phyloP scores from a whole-genome alignment of 164 flowering plant genomes.

The Chimonanthus praecox region DNA sequence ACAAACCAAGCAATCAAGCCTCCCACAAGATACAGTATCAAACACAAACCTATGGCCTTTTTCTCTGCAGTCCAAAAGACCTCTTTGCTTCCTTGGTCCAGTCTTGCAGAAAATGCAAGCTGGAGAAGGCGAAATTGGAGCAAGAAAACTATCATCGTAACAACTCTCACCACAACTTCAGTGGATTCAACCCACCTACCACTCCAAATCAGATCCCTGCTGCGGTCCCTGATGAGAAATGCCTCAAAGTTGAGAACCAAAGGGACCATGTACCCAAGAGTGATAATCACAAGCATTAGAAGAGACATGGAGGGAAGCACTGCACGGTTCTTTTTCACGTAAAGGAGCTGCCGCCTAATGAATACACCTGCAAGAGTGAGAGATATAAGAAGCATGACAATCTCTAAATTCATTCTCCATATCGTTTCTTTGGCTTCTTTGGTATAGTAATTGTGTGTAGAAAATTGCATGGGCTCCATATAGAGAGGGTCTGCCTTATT shows the following conservation, averaged over 20 bases:
- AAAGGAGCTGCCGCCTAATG: conserved; percentile 37
- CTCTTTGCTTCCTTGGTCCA: conserved; percentile 22
- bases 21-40: conserved; percentile 39
- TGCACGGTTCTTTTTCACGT: conserved; percentile 43
- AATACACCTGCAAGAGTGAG: conserved; percentile 50
- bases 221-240: conserved; percentile 21
- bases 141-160: conserved; percentile 49
- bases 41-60: conserved; percentile 23
- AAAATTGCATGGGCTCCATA: conserved; percentile 35
- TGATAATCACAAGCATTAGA: conserved; percentile 51
- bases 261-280: conserved; percentile 57
- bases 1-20: conserved; percentile 31
- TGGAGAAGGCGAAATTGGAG: conserved; percentile 56
- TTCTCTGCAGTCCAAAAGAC: conserved; percentile 40
- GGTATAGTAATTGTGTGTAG: conserved; percentile 16
- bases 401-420: conserved; percentile 60
- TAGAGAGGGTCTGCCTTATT: conserved; percentile 37
- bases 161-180: conserved; percentile 41
- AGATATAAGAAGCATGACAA: conserved; percentile 45
- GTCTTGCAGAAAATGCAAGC: conserved; percentile 39
- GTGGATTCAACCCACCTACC: conserved; percentile 48
- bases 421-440: conserved; percentile 17
- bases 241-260: conserved; percentile 59
- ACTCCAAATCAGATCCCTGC: conserved; percentile 16
- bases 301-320: conserved; percentile 47